Conservation (phyloP, 768 basidiomycete genomes). For the Leucosporidium creatinivorum region DNA sequence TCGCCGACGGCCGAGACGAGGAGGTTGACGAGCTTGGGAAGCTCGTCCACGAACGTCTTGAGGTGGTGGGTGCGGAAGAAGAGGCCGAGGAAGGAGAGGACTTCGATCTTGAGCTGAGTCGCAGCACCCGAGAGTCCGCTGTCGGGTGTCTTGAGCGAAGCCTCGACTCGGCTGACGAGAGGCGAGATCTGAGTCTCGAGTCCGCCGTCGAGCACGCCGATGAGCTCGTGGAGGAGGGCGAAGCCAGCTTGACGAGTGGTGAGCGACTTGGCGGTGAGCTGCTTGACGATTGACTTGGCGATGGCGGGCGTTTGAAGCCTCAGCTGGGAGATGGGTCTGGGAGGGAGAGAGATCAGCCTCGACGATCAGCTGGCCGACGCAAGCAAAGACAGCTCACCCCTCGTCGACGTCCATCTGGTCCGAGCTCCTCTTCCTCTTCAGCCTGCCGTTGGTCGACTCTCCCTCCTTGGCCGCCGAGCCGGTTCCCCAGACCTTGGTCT, state of each 20-base stretch:
- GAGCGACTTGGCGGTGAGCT: constrained; percentile 73
- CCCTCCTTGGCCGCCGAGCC: constrained; percentile 42
- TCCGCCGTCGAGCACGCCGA: constrained; percentile 74
- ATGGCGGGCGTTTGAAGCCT: constrained; percentile 67
- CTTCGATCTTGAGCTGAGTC: constrained; percentile 71
- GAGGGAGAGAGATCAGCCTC: background rate
- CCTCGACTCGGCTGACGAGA: constrained; percentile 49
- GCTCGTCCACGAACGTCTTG: constrained; percentile 53
- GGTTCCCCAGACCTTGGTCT: constrained; percentile 73
- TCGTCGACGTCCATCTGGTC: constrained; percentile 68
- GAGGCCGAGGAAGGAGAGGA: constrained; percentile 72
- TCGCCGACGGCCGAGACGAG: constrained; percentile 69
- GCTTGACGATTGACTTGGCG: constrained; percentile 72
- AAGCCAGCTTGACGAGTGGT: constrained; percentile 80
- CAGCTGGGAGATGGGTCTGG: constrained; percentile 61
- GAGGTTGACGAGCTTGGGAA: constrained; percentile 64
- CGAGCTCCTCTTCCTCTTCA: constrained; percentile 49
- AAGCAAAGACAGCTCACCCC: constrained; percentile 12
- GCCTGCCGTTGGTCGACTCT: constrained; percentile 3
- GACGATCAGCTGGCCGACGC: background rate
- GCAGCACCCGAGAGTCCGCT: constrained; percentile 52
- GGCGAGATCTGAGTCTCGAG: constrained; percentile 60
- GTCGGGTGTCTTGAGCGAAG: constrained; percentile 35
- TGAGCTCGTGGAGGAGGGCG: constrained; percentile 62
- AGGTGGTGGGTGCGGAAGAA: constrained; percentile 69